Evolutionary conservation across 192 early-diverging fungal species (phyloP).

Genomic region (Ambispora gerdemannii): DNA sequence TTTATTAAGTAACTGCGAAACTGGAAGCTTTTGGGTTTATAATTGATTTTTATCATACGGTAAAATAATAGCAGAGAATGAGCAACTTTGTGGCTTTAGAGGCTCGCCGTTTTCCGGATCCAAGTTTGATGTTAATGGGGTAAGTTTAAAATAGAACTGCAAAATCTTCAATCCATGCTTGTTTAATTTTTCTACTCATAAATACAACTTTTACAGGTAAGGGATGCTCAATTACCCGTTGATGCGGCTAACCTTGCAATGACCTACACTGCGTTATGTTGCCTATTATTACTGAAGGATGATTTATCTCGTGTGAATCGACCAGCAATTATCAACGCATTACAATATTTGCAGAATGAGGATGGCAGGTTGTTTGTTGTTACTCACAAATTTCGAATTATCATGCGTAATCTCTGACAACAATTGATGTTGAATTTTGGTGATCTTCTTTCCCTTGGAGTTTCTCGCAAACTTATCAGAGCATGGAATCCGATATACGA

Average conservation of each 20-base stretch:
- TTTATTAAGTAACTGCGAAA: too few species aligned
- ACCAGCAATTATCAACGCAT: slow-evolving; percentile 55
- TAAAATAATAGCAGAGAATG: slow-evolving; percentile 31
- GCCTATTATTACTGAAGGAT: slow-evolving; percentile 83
- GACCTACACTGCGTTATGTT: slow-evolving; percentile 87
- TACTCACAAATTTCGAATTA: not conserved
- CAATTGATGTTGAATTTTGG: not conserved
- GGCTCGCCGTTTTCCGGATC: slow-evolving; percentile 68
- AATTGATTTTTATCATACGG: not conserved
- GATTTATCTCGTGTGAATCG: slow-evolving; percentile 80
- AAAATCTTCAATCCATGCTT: not conserved
- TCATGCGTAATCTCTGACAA: not conserved
- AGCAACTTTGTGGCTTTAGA: slow-evolving; percentile 63
- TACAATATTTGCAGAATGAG: slow-evolving; percentile 66
- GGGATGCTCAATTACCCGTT: slow-evolving; percentile 27
- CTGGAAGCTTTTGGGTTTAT: not conserved
- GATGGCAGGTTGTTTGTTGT: slow-evolving; percentile 62
- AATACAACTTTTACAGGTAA: not conserved
- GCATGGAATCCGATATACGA: slow-evolving; percentile 81
- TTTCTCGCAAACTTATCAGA: slow-evolving; percentile 65
- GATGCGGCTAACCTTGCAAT: slow-evolving; percentile 67
- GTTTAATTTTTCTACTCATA: not conserved
- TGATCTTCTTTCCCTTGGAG: slow-evolving; percentile 36
- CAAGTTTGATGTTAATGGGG: slow-evolving; percentile 44
- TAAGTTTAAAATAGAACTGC: slow-evolving; percentile 24